A percentile compares a stretch with the other conserved stretches of the same genome.
Conservation (phyloP, 78 protist species). For the Protostelium mycophagum region DNA sequence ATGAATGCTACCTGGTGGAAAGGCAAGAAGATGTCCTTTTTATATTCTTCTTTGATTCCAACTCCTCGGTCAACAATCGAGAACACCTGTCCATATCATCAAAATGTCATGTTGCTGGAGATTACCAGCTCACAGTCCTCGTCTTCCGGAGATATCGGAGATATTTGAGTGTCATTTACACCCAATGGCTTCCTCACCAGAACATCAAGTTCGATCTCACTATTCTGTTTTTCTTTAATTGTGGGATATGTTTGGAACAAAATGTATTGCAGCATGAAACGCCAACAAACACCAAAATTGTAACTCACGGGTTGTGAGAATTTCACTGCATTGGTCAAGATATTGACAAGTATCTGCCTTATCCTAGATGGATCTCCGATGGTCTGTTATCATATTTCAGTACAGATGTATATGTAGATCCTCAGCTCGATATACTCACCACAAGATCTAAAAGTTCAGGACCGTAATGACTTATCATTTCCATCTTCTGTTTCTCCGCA, state of each 20-base stretch:
- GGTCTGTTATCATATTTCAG: not conserved
- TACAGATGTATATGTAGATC: not conserved
- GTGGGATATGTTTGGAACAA: not conserved
- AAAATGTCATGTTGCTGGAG: no score
- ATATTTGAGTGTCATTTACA: constrained; percentile 29
- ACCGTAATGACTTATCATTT: not conserved
- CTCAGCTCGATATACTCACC: not conserved
- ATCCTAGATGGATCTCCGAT: constrained; percentile 55
- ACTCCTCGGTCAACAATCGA: not conserved
- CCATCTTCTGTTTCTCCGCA: not conserved
- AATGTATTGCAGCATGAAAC: constrained; percentile 12
- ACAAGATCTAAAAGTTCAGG: not conserved
- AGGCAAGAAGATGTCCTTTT: not conserved
- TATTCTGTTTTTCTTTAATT: not conserved
- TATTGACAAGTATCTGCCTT: constrained; percentile 43
- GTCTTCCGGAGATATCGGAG: not conserved
- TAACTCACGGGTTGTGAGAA: constrained; percentile 35
- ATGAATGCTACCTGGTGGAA: not conserved
- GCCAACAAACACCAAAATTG: constrained; percentile 8
- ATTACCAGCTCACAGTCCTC: not conserved
- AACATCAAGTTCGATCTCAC: constrained; percentile 23
- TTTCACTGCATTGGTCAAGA: constrained; percentile 50
- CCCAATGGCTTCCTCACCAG: constrained; percentile 35
- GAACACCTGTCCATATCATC: no score
- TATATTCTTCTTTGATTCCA: not conserved